phyloP scores from a whole-genome alignment of 1,284 basidiomycete species.

The Leccinum angustisporum region DNA sequence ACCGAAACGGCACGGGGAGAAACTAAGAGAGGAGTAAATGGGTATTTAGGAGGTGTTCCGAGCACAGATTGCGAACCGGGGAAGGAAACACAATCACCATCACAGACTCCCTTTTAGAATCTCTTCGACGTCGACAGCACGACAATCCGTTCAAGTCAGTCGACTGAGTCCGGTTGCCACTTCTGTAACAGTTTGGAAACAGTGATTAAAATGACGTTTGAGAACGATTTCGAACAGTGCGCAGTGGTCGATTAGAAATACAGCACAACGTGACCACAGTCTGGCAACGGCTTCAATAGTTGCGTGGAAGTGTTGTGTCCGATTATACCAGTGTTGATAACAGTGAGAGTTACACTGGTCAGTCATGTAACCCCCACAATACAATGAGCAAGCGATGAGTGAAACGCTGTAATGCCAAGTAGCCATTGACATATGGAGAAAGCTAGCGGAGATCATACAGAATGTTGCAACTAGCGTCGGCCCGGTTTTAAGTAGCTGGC shows the following conservation, averaged over 20 bases:
- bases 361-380: neutral
- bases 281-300: neutral
- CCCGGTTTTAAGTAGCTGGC: too few relatives aligned
- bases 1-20: neutral
- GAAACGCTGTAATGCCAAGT: neutral
- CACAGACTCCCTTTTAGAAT: neutral
- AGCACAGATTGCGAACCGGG: neutral
- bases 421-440: neutral
- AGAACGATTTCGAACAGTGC: neutral
- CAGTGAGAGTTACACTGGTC: neutral
- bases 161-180: neutral
- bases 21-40: neutral
- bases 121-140: neutral
- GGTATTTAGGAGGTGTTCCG: conserved; percentile 3
- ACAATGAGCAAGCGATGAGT: neutral
- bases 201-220: neutral
- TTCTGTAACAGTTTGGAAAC: neutral
- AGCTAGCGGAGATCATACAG: neutral
- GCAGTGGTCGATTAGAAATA: too few relatives aligned
- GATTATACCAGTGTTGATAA: neutral
- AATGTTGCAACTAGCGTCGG: neutral
- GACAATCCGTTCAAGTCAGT: neutral
- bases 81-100: neutral
- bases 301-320: neutral
- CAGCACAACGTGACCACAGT: neutral